phyloP scores from a whole-genome alignment of 768 basidiomycete species.

The Kwoniella europaea region DNA sequence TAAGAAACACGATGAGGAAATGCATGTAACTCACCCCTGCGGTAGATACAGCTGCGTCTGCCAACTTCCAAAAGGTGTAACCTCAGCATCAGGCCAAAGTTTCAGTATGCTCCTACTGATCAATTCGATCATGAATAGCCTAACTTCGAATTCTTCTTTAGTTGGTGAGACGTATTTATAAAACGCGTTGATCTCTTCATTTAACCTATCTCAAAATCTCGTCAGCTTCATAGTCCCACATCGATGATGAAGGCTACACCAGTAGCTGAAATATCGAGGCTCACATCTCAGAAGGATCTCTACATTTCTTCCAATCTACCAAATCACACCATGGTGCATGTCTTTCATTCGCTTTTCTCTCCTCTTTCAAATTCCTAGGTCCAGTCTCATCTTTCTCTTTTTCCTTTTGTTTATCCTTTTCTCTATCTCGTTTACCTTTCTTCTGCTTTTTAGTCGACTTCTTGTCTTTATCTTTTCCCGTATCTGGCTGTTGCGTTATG shows the following conservation, averaged over 20 bases:
- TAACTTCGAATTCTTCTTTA: slow-evolving; percentile 79
- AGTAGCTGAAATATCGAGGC: slow-evolving; percentile 52
- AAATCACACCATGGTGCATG: slow-evolving; percentile 70
- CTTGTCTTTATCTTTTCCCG: slow-evolving; percentile 1
- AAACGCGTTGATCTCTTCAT: slow-evolving; percentile 83
- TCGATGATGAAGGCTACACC: no score
- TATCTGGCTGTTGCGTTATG: neutral
- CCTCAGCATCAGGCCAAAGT: slow-evolving; percentile 77
- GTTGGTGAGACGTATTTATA: slow-evolving; percentile 86
- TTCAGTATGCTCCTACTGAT: slow-evolving; percentile 70
- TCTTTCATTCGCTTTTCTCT: slow-evolving; percentile 61
- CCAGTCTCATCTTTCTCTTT: slow-evolving; percentile 61
- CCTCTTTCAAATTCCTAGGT: slow-evolving; percentile 63
- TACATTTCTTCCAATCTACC: slow-evolving; percentile 74
- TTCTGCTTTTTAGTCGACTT: slow-evolving; percentile 12
- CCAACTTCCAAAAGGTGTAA: slow-evolving; percentile 88
- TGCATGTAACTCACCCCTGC: slow-evolving; percentile 69
- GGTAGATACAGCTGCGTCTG: slow-evolving; percentile 93
- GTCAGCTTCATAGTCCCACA: no score
- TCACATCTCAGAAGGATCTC: slow-evolving; percentile 82
- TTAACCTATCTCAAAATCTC: slow-evolving; percentile 63
- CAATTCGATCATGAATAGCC: slow-evolving; percentile 71
- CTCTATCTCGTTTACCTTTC: slow-evolving; percentile 26
- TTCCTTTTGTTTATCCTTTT: slow-evolving; percentile 27
- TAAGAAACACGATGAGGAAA: no score